These are phyloP conservation scores for Rhizopogon vinicolor DNA, from an alignment of 768 basidiomycete genomes.

Conservation along the genomic window DNA sequence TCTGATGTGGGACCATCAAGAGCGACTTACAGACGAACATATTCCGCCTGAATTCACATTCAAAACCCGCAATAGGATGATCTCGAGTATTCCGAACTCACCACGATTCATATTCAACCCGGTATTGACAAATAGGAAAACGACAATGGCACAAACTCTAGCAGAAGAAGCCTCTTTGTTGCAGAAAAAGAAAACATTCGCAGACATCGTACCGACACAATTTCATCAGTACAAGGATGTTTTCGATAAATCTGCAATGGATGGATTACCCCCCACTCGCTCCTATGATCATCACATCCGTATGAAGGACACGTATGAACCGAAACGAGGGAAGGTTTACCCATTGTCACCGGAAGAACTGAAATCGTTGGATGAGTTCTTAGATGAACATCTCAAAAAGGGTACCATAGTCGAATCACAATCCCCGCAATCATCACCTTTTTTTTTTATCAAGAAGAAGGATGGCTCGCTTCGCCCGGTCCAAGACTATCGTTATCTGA, in stretches of 20 bases:
- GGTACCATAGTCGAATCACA: conserved; percentile 8
- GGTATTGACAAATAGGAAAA: too few species aligned
- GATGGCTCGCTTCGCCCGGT: conserved; percentile 6
- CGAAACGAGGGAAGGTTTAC: too few species aligned
- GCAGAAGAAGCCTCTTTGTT: too few species aligned
- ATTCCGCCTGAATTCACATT: too few species aligned
- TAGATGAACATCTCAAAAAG: conserved; percentile 10
- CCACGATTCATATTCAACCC: too few species aligned
- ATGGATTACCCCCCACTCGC: not conserved
- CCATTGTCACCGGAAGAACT: not conserved
- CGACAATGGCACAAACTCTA: too few species aligned
- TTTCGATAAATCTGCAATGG: not conserved
- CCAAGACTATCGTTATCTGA: conserved; percentile 17
- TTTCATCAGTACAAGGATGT: not conserved
- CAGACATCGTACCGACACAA: too few species aligned
- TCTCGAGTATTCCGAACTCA: too few species aligned
- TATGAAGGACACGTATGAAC: not conserved
- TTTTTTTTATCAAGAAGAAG: conserved; percentile 9
- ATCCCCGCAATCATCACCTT: conserved; percentile 4
- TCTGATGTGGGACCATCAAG: too few species aligned
- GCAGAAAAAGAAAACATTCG: too few species aligned
- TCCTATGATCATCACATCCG: conserved; percentile 4
- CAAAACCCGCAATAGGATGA: too few species aligned
- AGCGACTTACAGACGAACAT: too few species aligned
- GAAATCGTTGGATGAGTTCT: not conserved